Evolutionary conservation across 768 basidiomycete species (phyloP).

Genomic region (Rhodotorula babjevae): DNA sequence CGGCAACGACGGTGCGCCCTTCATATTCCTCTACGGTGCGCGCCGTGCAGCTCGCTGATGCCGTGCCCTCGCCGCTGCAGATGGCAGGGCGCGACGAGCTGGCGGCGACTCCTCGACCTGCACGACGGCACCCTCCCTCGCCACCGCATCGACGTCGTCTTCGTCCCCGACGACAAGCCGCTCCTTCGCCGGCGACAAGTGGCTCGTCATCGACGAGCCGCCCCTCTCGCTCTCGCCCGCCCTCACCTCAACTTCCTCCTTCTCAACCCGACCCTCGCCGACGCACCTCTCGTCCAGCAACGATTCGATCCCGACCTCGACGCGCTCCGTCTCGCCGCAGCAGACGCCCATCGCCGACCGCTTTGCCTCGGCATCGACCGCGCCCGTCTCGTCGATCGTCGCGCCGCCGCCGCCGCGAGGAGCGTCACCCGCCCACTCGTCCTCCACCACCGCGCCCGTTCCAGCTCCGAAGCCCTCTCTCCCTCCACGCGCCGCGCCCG

Average conservation of each 20-base stretch:
- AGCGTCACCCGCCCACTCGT: background rate
- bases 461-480: no score
- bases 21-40: no score
- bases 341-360: slow-evolving; percentile 15
- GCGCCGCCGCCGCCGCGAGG: background rate
- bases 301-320: no score
- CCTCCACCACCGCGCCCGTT: background rate
- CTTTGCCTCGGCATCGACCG: background rate
- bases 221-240: background rate
- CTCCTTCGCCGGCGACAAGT: background rate
- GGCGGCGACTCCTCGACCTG: background rate
- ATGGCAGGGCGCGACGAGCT: slow-evolving; percentile 2
- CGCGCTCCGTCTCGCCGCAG: background rate
- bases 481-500: no score
- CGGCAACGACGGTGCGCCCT: slow-evolving; percentile 19
- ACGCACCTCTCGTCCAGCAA: no score
- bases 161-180: background rate
- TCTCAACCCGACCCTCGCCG: background rate
- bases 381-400: background rate
- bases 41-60: no score
- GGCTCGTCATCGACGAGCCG: slow-evolving; percentile 1
- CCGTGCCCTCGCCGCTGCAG: no score
- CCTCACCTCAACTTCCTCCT: background rate
- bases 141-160: background rate
- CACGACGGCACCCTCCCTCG: background rate